Percentiles rank a stretch among this genome's conserved stretches.
These are phyloP conservation scores for Raddia guianensis DNA, from an alignment of 176 grass and related monocot species.

Conservation along the genomic window DNA sequence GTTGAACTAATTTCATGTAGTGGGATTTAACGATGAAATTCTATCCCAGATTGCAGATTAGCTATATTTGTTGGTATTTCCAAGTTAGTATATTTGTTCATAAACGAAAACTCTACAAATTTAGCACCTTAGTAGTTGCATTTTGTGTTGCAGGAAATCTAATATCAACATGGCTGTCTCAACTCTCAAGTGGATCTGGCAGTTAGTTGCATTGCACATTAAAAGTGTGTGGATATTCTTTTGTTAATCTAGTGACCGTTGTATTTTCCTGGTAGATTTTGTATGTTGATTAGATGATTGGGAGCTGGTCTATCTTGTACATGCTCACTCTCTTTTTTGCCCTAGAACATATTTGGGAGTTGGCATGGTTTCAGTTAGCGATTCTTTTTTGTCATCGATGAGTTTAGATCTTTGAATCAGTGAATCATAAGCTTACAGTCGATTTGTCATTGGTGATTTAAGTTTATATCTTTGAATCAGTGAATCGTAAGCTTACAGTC, in stretches of 20 bases:
- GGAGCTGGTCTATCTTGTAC: background rate
- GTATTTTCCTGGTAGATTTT: background rate
- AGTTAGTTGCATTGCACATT: conserved; percentile 17
- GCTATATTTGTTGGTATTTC: background rate
- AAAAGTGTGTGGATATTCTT: conserved; percentile 20
- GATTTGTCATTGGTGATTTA: too few species aligned
- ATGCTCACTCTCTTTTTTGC: conserved; percentile 9
- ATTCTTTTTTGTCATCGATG: background rate
- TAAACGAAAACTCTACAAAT: background rate
- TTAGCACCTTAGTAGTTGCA: background rate
- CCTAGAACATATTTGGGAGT: conserved; percentile 10
- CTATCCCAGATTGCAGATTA: background rate
- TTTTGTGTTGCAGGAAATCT: conserved; percentile 40
- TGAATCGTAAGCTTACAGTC: too few species aligned
- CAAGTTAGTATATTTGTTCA: background rate
- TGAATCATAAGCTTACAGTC: background rate
- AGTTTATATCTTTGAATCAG: too few species aligned
- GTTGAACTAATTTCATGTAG: conserved; percentile 1
- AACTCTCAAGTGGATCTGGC: background rate
- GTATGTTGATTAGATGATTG: conserved; percentile 29
- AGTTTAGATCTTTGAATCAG: background rate
- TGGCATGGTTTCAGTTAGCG: background rate
- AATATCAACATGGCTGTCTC: background rate
- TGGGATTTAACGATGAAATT: background rate
- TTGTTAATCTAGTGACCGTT: conserved; percentile 2